Conservation (phyloP, 441 rosid species). For the Metrosideros polymorpha region DNA sequence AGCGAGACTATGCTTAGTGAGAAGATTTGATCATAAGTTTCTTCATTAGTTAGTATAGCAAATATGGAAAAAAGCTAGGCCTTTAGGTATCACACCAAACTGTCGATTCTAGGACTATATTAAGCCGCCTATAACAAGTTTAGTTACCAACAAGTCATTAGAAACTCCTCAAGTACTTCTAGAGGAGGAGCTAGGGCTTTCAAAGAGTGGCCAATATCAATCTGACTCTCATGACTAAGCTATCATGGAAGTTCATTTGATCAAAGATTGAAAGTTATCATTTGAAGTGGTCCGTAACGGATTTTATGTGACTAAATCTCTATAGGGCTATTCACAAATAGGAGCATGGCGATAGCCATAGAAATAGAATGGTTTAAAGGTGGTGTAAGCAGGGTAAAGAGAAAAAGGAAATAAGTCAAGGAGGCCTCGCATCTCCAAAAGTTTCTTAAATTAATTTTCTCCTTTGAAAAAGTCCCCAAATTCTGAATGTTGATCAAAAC, state of each 20-base stretch:
- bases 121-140: neutral
- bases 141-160: neutral
- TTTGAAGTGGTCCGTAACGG: neutral
- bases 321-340: neutral
- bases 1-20: neutral
- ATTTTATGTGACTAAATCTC: neutral
- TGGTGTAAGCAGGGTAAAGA: neutral
- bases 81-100: neutral
- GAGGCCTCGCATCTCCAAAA: neutral
- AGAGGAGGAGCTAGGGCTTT: neutral
- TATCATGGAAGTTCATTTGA: neutral
- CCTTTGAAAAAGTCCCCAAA: neutral
- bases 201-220: neutral
- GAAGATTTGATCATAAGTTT: neutral
- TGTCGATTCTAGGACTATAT: neutral
- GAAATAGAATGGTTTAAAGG: neutral
- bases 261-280: neutral
- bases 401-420: neutral
- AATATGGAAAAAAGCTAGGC: neutral
- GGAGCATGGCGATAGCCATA: accelerated
- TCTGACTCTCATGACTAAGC: neutral
- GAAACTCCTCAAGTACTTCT: neutral
- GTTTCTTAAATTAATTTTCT: neutral
- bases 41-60: neutral
- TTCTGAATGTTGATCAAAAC: neutral